Base-by-base conservation (phyloP, 192 early-diverging fungal genomes). In the Kappamyces sp. region DNA sequence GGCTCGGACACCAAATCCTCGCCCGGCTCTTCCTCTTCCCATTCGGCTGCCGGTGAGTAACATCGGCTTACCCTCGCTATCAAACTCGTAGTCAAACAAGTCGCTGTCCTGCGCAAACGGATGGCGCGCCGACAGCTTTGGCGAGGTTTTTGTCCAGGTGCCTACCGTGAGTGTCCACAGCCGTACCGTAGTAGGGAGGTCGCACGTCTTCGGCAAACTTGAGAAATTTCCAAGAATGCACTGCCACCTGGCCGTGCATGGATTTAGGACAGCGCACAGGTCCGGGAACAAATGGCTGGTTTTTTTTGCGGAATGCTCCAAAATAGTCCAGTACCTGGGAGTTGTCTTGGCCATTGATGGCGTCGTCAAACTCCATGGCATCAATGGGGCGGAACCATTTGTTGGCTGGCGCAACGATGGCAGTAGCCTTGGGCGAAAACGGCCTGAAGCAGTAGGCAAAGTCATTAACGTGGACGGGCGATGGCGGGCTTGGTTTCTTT, bases 21-120 rank as follows among this genome's bases (percentile, higher is more conserved):
- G 14, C 93, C 93, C 57, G 88, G 87, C 35, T 88, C 93, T 37
- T 91, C 89, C 33, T 80, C 84, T 35, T 89, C 89, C 93, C 93
- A 96, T 68, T 93, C 93, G 0, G 82, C 22, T 22, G 22, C 22
- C 22, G 22, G 22, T 22, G 22, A 22, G 22, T 22, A 22, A 0
- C 22, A 22, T 22, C 22, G 22, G 22, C 22, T 22, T 22, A 22
- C 22, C 86, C 47, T 91, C 91, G 61, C 88, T 90, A 61, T 96
- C 93, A 59, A 87, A 70, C 3, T 88, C 88, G 57, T 96, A 96
- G 55, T 96, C 86, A 6, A 94, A 42, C 34, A 76, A 34, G 1
- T 43, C 59, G 5, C 67, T 69, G 58, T 91, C 93, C 46, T 63
- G 70, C 32, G 63, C 69, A 67, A 90, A 83, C 12, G 88, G 87